Percentiles rank a stretch among this genome's conserved stretches.
These are phyloP conservation scores for Yamadazyma sp. DNA, from an alignment of 1,139 yeast species.

Conservation along the genomic window DNA sequence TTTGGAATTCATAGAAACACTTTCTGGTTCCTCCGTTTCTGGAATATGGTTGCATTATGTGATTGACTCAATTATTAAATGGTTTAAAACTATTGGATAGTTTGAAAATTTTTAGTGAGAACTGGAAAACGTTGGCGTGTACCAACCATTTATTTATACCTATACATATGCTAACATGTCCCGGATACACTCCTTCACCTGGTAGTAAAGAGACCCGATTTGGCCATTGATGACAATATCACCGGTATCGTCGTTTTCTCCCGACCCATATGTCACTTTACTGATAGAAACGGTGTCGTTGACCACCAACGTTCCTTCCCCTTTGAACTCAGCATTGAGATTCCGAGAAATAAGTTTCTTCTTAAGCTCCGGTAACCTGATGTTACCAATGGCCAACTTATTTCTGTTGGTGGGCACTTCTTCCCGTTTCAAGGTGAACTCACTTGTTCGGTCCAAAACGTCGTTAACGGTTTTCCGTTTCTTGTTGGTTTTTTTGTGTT, in stretches of 20 bases:
- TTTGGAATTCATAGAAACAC: slow-evolving; percentile 52
- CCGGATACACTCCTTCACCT: slow-evolving; percentile 72
- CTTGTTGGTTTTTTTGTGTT: slow-evolving; percentile 22
- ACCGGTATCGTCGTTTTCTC: slow-evolving; percentile 61
- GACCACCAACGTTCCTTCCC: slow-evolving; percentile 90
- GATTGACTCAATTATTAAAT: slow-evolving; percentile 11
- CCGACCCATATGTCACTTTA: slow-evolving; percentile 53
- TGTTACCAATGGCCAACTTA: slow-evolving; percentile 81
- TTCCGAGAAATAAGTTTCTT: slow-evolving; percentile 58
- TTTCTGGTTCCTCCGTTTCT: slow-evolving; percentile 52
- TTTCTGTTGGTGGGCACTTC: slow-evolving; percentile 26
- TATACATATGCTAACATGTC: slow-evolving; percentile 78
- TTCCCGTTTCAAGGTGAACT: slow-evolving; percentile 36
- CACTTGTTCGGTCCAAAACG: slow-evolving; percentile 35
- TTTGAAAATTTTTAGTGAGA: slow-evolving; percentile 10
- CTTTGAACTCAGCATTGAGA: slow-evolving; percentile 81
- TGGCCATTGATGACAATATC: slow-evolving; percentile 83
- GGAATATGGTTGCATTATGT: slow-evolving; percentile 47
- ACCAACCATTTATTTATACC: background rate
- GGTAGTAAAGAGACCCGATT: slow-evolving; percentile 73
- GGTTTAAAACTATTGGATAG: slow-evolving; percentile 12
- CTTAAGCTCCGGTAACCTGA: slow-evolving; percentile 78
- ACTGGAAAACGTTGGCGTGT: background rate
- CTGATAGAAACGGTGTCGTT: slow-evolving; percentile 75
- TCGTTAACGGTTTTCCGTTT: slow-evolving; percentile 21